phyloP scores from a whole-genome alignment of 139 green algal species.

The Closterium sp. region DNA sequence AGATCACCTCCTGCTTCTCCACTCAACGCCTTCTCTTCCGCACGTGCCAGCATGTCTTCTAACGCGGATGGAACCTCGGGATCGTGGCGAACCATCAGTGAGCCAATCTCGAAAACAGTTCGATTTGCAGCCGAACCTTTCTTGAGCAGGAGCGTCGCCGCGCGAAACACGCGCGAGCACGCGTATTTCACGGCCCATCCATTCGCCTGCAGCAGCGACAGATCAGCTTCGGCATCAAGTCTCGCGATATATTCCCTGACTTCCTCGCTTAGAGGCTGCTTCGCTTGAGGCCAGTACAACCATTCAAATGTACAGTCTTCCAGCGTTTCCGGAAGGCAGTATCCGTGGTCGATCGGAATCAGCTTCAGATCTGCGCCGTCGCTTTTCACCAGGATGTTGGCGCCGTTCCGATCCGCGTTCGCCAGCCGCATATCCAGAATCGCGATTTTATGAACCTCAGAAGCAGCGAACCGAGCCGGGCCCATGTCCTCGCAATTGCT shows the following conservation, averaged over 20 bases:
- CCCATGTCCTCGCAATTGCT: conserved; percentile 89
- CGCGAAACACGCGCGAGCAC: conserved; percentile 9
- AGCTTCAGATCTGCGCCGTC: conserved; percentile 53
- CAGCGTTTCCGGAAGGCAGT: conserved; percentile 88
- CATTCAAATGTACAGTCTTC: conserved; percentile 43
- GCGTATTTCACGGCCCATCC: not conserved
- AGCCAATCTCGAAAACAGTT: conserved; percentile 11
- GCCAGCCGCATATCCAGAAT: conserved; percentile 90
- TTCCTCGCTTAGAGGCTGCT: not conserved
- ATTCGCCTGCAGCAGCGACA: not conserved
- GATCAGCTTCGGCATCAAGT: conserved; percentile 26
- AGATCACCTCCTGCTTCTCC: not conserved
- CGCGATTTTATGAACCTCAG: conserved; percentile 89
- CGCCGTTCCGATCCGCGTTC: conserved; percentile 69
- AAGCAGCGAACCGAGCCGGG: conserved; percentile 65
- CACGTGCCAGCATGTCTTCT: not conserved
- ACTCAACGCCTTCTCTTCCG: not conserved
- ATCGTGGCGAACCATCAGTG: not conserved
- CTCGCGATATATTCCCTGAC: not conserved
- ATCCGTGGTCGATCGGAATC: conserved; percentile 96
- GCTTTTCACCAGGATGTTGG: conserved; percentile 11
- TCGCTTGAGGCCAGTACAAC: conserved; percentile 29
- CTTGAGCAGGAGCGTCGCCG: not conserved
- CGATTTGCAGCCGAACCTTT: not conserved
- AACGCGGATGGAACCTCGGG: not conserved